phyloP scores from a whole-genome alignment of 441 rosid species.

The Croton laevigatus region DNA sequence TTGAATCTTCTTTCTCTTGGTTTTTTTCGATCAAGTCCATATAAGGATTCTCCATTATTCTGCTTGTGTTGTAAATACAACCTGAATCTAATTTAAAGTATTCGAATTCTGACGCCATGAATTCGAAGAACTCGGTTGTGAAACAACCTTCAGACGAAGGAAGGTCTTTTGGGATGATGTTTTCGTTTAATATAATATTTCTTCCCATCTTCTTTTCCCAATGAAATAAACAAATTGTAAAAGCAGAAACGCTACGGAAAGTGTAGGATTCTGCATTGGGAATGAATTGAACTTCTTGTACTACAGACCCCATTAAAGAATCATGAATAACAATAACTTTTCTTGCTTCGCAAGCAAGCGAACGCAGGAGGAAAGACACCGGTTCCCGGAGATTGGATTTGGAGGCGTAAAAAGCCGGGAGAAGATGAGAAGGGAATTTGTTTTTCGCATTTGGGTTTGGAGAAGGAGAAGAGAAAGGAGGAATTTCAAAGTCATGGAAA shows the following conservation, averaged over 20 bases:
- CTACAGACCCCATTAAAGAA: conserved; percentile 46
- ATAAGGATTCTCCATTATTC: conserved; percentile 32
- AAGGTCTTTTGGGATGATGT: conserved; percentile 8
- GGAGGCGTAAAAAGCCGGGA: conserved; percentile 38
- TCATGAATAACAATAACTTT: conserved; percentile 43
- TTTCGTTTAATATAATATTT: not conserved
- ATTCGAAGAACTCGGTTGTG: conserved; percentile 35
- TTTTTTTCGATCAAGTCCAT: conserved; percentile 30
- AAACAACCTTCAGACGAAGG: conserved; percentile 44
- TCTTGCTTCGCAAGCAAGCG: conserved; percentile 34
- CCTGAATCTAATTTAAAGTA: conserved; percentile 24
- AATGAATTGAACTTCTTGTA: conserved; percentile 35
- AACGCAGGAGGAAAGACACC: conserved; percentile 29
- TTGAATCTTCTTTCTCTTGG: conserved; percentile 10
- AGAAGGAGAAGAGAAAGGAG: conserved; percentile 35
- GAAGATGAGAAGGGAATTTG: conserved; percentile 56
- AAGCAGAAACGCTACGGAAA: conserved; percentile 50
- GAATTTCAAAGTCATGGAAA: conserved; percentile 45
- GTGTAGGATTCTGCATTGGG: conserved; percentile 39
- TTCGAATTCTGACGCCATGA: conserved; percentile 24
- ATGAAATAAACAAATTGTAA: conserved; percentile 21
- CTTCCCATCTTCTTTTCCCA: conserved; percentile 24
- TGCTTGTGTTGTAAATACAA: conserved; percentile 39
- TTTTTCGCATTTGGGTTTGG: conserved; percentile 35
- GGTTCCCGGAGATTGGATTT: conserved; percentile 31